These are phyloP conservation scores for Diospyros lotus DNA, from an alignment of 148 eudicot genomes.

Conservation along the genomic window DNA sequence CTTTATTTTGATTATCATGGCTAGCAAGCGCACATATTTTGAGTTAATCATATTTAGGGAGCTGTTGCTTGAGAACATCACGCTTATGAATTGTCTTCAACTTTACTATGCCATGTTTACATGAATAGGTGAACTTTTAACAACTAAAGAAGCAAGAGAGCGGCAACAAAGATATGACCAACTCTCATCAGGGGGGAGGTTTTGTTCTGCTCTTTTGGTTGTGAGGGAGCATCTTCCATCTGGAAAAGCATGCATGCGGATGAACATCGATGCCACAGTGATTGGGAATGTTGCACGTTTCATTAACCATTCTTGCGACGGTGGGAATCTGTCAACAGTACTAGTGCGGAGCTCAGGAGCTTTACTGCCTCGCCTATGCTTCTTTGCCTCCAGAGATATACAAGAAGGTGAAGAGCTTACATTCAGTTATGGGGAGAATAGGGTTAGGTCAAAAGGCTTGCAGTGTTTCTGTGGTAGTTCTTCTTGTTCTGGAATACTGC, in stretches of 20 bases:
- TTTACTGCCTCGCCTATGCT: constrained; percentile 69
- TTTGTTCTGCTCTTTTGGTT: constrained; percentile 70
- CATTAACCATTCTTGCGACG: constrained; percentile 92
- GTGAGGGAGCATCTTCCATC: constrained; percentile 86
- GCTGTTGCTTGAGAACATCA: neutral
- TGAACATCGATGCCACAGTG: constrained; percentile 79
- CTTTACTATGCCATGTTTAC: neutral
- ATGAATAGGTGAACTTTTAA: constrained; percentile 68
- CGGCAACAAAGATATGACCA: constrained; percentile 63
- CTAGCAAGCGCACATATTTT: too few species aligned
- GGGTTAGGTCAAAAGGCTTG: constrained; percentile 43
- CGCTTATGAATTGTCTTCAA: neutral
- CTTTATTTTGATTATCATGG: neutral
- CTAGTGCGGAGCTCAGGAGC: constrained; percentile 67
- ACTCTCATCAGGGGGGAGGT: constrained; percentile 34
- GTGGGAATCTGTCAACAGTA: constrained; percentile 65
- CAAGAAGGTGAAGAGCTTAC: constrained; percentile 62
- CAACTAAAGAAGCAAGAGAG: constrained; percentile 70
- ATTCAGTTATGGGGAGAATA: constrained; percentile 76
- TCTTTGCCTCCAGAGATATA: constrained; percentile 67
- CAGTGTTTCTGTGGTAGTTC: constrained; percentile 69
- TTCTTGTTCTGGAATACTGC: constrained; percentile 65
- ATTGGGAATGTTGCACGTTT: constrained; percentile 73
- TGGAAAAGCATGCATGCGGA: constrained; percentile 77
- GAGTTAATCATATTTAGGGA: neutral